Conservation (phyloP, 495 filamentous ascomycete genomes). For the Aspergillus saccharolyticus region DNA sequence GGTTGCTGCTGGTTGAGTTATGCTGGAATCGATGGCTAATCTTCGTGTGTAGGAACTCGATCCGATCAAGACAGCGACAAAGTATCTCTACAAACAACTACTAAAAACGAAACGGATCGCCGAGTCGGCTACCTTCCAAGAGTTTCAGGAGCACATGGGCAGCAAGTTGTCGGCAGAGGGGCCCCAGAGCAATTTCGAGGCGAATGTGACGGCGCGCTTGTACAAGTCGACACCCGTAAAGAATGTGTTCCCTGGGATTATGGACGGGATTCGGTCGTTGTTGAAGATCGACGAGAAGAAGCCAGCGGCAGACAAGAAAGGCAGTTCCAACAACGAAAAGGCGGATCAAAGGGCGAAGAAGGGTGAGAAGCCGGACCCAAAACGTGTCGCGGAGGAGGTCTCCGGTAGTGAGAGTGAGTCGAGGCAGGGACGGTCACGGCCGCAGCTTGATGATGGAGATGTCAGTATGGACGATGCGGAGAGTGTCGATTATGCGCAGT, state of each 20-base stretch:
- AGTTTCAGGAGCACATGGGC: conserved; percentile 27
- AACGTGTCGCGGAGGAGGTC: conserved; percentile 6
- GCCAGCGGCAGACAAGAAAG: conserved; percentile 36
- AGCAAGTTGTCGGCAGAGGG: conserved; percentile 28
- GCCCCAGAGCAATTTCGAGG: conserved; percentile 46
- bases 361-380: conserved; percentile 7
- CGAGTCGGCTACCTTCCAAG: conserved; percentile 42
- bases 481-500: conserved; percentile 40
- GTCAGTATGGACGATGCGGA: conserved; percentile 35
- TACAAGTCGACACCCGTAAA: conserved; percentile 73
- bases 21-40: conserved; percentile 1
- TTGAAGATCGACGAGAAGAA: conserved; percentile 51
- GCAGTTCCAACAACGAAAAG: too few species aligned
- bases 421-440: not conserved
- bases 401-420: conserved; percentile 7
- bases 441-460: conserved; percentile 10
- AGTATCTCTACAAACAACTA: conserved; percentile 72
- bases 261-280: conserved; percentile 57
- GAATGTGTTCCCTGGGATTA: conserved; percentile 55
- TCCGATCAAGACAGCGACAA: conserved; percentile 55
- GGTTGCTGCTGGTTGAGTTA: too few species aligned
- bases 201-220: conserved; percentile 77
- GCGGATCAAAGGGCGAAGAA: conserved; percentile 24
- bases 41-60: conserved; percentile 50
- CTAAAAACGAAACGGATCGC: conserved; percentile 66